Evolutionary conservation across 805 yeast species (phyloP).

Genomic region (Scheffersomyces stipitis): DNA sequence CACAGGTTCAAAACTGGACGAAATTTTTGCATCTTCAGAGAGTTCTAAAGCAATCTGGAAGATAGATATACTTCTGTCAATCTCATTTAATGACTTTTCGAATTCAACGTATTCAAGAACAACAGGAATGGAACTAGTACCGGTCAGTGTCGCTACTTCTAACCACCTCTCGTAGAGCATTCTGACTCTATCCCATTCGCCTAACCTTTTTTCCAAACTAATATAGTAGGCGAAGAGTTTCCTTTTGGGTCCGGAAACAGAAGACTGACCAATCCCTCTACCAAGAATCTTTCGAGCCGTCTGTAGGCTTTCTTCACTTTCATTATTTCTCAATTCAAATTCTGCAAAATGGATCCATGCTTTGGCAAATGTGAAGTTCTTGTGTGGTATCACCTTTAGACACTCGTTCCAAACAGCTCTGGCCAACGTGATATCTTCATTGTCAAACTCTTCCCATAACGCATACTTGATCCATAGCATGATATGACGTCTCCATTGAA

Average conservation of each 20-base stretch:
- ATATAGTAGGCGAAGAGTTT: constrained; percentile 66
- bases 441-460: constrained; percentile 55
- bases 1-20: constrained; percentile 23
- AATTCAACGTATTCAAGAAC: constrained; percentile 70
- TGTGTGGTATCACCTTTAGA: constrained; percentile 54
- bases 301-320: constrained; percentile 28
- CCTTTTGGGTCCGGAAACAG: constrained; percentile 47
- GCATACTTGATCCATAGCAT: constrained; percentile 70
- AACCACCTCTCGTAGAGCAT: constrained; percentile 66
- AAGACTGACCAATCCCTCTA: constrained; percentile 57
- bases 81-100: constrained; percentile 68
- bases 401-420: constrained; percentile 52
- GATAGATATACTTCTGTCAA: constrained; percentile 64
- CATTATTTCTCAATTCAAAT: constrained; percentile 66
- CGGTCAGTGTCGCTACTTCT: constrained; percentile 29
- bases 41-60: constrained; percentile 50
- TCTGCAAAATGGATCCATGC: constrained; percentile 72
- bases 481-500: constrained; percentile 67
- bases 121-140: constrained; percentile 16
- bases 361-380: constrained; percentile 63
- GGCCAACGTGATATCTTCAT: constrained; percentile 44
- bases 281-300: constrained; percentile 72
- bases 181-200: constrained; percentile 80
- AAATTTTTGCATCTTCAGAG: constrained; percentile 20
- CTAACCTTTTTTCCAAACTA: constrained; percentile 60